phyloP scores from a whole-genome alignment of 306 rosid species.

The Begonia masoniana region DNA sequence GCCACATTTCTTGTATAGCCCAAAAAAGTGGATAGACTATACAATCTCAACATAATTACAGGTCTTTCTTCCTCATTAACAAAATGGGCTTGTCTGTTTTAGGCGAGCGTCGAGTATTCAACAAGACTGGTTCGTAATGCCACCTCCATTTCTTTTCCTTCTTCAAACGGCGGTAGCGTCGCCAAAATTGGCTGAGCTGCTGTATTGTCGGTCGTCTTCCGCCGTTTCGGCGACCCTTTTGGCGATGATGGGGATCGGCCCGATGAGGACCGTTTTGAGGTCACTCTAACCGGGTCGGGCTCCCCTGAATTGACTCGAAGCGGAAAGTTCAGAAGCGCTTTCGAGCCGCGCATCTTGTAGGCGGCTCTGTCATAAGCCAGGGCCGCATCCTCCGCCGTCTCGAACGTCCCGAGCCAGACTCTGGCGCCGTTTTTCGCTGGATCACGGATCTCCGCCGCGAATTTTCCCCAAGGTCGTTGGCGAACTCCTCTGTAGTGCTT shows the following conservation, averaged over 20 bases:
- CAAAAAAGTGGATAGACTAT: too few relatives aligned
- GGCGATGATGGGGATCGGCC: slow-evolving; percentile 29
- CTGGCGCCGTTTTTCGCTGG: slow-evolving; percentile 90
- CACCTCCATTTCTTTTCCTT: background rate
- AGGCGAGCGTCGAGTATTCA: too few relatives aligned
- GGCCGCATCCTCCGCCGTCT: slow-evolving; percentile 94
- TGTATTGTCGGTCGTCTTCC: slow-evolving; percentile 18
- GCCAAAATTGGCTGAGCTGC: background rate
- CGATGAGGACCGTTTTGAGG: slow-evolving; percentile 45
- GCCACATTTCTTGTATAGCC: too few relatives aligned
- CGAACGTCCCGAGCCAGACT: slow-evolving; percentile 93
- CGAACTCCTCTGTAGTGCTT: slow-evolving; percentile 89
- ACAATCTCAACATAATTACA: too few relatives aligned
- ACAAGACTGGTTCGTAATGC: too few relatives aligned
- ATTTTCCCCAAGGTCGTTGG: slow-evolving; percentile 94
- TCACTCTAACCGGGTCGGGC: slow-evolving; percentile 73
- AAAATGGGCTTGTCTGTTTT: too few relatives aligned
- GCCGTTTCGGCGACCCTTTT: slow-evolving; percentile 26
- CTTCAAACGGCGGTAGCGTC: background rate
- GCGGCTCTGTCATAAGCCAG: slow-evolving; percentile 91
- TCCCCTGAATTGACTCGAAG: slow-evolving; percentile 79
- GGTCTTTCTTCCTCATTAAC: too few relatives aligned
- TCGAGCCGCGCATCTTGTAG: slow-evolving; percentile 76
- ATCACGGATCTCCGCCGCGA: slow-evolving; percentile 90
- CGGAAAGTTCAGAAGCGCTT: slow-evolving; percentile 73